phyloP scores from a whole-genome alignment of 2,329 filamentous ascomycete genomes.

The Sporothrix brunneoviolacea region DNA sequence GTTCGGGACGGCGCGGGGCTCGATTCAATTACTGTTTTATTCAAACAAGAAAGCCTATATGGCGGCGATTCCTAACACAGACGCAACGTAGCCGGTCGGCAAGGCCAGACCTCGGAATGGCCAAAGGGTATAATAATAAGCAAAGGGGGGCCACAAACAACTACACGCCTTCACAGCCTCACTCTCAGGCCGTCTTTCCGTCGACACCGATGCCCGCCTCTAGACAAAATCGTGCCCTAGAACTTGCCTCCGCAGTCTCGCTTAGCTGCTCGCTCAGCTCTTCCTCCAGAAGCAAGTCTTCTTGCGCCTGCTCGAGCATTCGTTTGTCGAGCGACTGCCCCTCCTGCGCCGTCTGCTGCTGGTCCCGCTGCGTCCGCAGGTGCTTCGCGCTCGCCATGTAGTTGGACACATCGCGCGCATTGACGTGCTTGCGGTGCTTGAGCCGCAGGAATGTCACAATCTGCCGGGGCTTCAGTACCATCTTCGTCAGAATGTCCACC shows the following conservation, averaged over 20 bases:
- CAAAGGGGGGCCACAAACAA: too few relatives aligned
- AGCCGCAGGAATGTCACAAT: conserved; percentile 14
- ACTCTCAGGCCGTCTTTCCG: too few relatives aligned
- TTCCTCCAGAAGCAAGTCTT: conserved; percentile 11
- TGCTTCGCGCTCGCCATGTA: conserved; percentile 13
- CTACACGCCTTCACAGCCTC: too few relatives aligned
- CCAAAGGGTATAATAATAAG: too few relatives aligned
- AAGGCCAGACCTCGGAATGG: too few relatives aligned
- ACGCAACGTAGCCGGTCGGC: too few relatives aligned
- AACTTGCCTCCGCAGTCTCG: conserved; percentile 8
- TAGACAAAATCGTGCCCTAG: conserved; percentile 6
- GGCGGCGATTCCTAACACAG: too few relatives aligned
- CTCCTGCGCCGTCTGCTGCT: neutral
- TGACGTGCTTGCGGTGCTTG: conserved; percentile 14
- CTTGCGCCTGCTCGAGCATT: conserved; percentile 5
- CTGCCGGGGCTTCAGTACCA: conserved; percentile 13
- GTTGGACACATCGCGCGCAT: conserved; percentile 14
- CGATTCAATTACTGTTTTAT: too few relatives aligned
- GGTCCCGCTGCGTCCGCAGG: neutral
- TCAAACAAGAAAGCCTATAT: too few relatives aligned
- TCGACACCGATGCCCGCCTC: too few relatives aligned
- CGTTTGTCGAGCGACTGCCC: conserved; percentile 1
- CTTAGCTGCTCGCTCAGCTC: conserved; percentile 12
- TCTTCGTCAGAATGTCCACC: conserved; percentile 11
- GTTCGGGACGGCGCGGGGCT: too few relatives aligned